Conservation (phyloP, 2,329 filamentous ascomycete genomes). For the Fusarium metavorans region DNA sequence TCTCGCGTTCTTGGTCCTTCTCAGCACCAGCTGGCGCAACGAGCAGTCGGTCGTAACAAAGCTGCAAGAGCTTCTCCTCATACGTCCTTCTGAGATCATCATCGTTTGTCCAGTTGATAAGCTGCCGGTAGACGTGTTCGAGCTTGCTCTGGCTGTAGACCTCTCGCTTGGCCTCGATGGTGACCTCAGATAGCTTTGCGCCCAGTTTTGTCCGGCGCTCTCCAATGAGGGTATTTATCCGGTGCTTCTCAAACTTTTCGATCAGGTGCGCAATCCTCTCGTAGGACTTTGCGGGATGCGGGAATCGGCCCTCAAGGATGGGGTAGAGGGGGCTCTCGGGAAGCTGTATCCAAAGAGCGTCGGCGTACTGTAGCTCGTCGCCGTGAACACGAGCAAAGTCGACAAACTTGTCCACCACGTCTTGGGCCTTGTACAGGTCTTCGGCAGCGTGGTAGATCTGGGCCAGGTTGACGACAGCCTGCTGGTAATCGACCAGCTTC, state of each 20-base stretch:
- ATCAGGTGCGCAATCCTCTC: conserved; percentile 84
- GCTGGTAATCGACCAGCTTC: conserved; percentile 79
- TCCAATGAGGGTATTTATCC: conserved; percentile 89
- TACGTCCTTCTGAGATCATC: conserved; percentile 86
- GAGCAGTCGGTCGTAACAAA: conserved; percentile 82
- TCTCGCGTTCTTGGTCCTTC: conserved; percentile 77
- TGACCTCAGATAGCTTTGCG: conserved; percentile 85
- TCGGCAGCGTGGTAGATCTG: conserved; percentile 77
- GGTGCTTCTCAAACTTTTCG: conserved; percentile 87
- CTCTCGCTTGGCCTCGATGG: conserved; percentile 86
- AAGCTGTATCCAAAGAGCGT: conserved; percentile 80
- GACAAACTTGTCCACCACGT: conserved; percentile 83
- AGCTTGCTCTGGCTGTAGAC: conserved; percentile 81
- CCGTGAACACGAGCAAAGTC: conserved; percentile 80
- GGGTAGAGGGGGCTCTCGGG: conserved; percentile 85
- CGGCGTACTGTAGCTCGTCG: conserved; percentile 78
- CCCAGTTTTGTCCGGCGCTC: conserved; percentile 90
- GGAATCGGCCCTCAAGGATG: conserved; percentile 85
- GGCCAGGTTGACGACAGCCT: conserved; percentile 79
- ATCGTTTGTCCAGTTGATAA: conserved; percentile 91
- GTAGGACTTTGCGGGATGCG: conserved; percentile 83
- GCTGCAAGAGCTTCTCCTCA: conserved; percentile 88
- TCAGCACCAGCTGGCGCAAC: conserved; percentile 72
- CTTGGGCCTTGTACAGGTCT: conserved; percentile 72
- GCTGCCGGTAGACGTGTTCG: conserved; percentile 82